Conservation (phyloP, 23 red algal genomes). For the Gracilaria domingensis region DNA sequence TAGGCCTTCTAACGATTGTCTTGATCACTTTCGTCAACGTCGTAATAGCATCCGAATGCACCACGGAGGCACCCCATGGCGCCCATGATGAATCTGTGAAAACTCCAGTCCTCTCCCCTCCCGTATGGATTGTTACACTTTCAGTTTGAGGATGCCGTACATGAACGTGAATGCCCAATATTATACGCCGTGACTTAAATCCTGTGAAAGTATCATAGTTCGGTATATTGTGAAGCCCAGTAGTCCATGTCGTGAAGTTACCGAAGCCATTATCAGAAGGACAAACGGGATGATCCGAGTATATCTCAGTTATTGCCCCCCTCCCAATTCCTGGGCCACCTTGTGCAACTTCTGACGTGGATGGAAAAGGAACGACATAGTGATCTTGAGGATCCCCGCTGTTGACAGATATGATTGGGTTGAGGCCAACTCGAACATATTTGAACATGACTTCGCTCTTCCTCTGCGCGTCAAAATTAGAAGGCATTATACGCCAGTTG, state of each 20-base stretch:
- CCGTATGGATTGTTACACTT: constrained; percentile 11
- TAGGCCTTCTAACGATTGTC: constrained; percentile 55
- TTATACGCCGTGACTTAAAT: constrained; percentile 40
- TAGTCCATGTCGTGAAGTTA: constrained; percentile 65
- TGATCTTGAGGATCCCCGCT: constrained; percentile 76
- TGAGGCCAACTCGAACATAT: constrained; percentile 66
- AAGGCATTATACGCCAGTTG: constrained; percentile 68
- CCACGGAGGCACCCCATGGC: constrained; percentile 51
- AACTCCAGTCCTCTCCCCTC: constrained; percentile 32
- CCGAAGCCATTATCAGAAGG: constrained; percentile 45
- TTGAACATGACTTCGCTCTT: constrained; percentile 62
- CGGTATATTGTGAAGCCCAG: constrained; percentile 56
- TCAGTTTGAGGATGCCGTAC: constrained; percentile 58
- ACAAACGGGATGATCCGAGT: constrained; percentile 42
- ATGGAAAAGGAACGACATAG: constrained; percentile 73
- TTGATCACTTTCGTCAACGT: constrained; percentile 71
- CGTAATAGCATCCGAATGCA: constrained; percentile 80
- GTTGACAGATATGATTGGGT: constrained; percentile 42
- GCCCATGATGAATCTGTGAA: constrained; percentile 31
- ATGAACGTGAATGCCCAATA: constrained; percentile 59
- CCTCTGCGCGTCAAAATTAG: constrained; percentile 39
- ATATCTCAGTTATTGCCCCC: constrained; percentile 24
- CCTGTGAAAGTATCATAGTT: constrained; percentile 59
- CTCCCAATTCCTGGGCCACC: constrained; percentile 70
- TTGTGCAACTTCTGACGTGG: constrained; percentile 25